Evolutionary conservation across 148 eudicot genomes (phyloP).

Genomic region (Chenopodium suecicum): DNA sequence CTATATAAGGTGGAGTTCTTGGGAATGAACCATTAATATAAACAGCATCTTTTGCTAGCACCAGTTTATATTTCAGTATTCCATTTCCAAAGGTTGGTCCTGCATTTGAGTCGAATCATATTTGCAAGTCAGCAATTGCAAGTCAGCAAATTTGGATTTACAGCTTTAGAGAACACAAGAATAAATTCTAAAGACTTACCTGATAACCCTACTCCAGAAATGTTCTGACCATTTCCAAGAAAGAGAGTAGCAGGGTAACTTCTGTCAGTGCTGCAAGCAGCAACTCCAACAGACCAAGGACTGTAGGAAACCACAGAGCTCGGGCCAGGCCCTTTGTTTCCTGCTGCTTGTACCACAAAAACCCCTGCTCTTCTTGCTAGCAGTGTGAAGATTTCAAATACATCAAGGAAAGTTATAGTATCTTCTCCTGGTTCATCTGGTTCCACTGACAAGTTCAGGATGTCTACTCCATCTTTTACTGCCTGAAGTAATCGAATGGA

Average conservation of each 20-base stretch:
- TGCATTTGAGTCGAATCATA: conserved; percentile 19
- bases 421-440: conserved; percentile 88
- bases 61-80: conserved; percentile 60
- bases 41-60: conserved; percentile 78
- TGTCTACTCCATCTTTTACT: conserved; percentile 75
- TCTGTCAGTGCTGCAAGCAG: conserved; percentile 63
- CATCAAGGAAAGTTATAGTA: conserved; percentile 68
- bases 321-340: conserved; percentile 73
- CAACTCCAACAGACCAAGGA: conserved; percentile 91
- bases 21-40: conserved; percentile 58
- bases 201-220: conserved; percentile 79
- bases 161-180: not conserved
- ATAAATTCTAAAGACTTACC: conserved; percentile 32
- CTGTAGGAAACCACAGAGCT: conserved; percentile 74
- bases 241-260: conserved; percentile 58
- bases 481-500: conserved; percentile 45
- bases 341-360: conserved; percentile 87
- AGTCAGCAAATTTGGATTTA: not conserved
- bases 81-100: conserved; percentile 66
- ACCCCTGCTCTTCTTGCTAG: conserved; percentile 81
- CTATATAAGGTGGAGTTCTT: conserved; percentile 54
- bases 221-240: conserved; percentile 63
- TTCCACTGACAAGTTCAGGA: conserved; percentile 73
- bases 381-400: conserved; percentile 74
- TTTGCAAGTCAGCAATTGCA: not conserved